These are phyloP conservation scores for Nepenthes alata DNA, from an alignment of 179 eudicot species.

Conservation along the genomic window DNA sequence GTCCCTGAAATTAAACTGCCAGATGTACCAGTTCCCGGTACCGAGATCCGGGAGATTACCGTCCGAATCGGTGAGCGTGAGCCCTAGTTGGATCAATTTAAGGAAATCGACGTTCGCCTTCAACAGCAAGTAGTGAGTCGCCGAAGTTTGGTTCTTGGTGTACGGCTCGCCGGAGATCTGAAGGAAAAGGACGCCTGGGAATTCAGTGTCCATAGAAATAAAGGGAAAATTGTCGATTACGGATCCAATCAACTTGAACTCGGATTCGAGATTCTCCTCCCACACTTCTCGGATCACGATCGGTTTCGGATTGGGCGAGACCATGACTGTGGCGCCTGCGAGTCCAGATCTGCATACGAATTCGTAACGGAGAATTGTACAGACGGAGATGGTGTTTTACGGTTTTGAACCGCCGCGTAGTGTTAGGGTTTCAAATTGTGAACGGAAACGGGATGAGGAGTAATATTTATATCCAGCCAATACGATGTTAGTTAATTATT, in stretches of 20 bases:
- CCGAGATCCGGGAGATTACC: constrained; percentile 60
- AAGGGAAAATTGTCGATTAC: constrained; percentile 26
- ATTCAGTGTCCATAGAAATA: constrained; percentile 68
- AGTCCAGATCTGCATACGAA: constrained; percentile 1
- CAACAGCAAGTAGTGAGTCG: constrained; percentile 24
- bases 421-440: constrained; percentile 1
- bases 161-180: neutral
- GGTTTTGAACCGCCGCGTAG: neutral
- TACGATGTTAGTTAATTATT: no score
- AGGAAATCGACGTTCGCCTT: constrained; percentile 57
- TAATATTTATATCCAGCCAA: no score
- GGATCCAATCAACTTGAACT: constrained; percentile 34
- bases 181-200: constrained; percentile 42
- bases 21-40: constrained; percentile 26
- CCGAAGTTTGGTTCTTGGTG: constrained; percentile 9
- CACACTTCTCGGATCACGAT: constrained; percentile 53
- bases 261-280: constrained; percentile 37
- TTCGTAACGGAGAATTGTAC: neutral
- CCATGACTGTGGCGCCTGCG: neutral
- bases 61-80: constrained; percentile 42
- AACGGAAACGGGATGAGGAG: neutral
- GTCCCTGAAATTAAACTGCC: constrained; percentile 75
- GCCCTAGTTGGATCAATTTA: constrained; percentile 60
- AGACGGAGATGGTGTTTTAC: neutral
- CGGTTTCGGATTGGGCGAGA: constrained; percentile 6